Base-by-base conservation (phyloP, 1,284 basidiomycete species). In the Boletellus sp. region DNA sequence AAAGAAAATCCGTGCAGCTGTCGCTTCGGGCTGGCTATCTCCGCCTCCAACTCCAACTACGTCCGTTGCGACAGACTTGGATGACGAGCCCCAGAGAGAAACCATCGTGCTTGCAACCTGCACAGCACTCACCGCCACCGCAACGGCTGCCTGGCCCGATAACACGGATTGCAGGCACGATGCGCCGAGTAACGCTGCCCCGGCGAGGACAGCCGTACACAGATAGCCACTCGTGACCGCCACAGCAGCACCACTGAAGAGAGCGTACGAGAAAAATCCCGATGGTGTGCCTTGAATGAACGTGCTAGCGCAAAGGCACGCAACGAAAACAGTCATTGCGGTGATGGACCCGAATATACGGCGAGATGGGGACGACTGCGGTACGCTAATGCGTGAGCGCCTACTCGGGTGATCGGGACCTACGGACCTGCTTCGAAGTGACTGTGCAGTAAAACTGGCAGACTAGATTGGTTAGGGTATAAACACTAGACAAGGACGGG, bases 131-230 rank as follows among this genome's bases (percentile, higher is more conserved):
- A 91, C 80, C 2, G 76, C 79, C 5, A 91, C 84, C 0, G 80
- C 88, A 0, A 89, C 78, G 0, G 83, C 84, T 4, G 84, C 87
- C 58, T 91, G 87, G 7, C 88, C 87, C 1, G 86, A 77, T 73
- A 90, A 78, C 58, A 83, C 71, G 7, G 80, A 69, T 63, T 88
- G 86, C 49, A 91, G 75, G 7, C 79, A 79, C 10, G 72, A 60
- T 7, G 80, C 76, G 0, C 87, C 87, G 47, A 89, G 87, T 13
- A 86, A 67, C 0, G 88, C 84, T 5, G 85, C 86, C 22, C 84
- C 74, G 1, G 82, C 84, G 27, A 84, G 76, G 38, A 83, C 70
- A 10, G 87, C 77, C 0, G 80, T 84, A 53, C 82, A 83, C 13
- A 89, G 72, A 58, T 85, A 90, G 8, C 81, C 76, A 0, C 80